A percentile compares a stretch with the other conserved stretches of the same genome.
Evolutionary conservation across 805 yeast genomes (phyloP).

Genomic region (Teunomyces cretensis): DNA sequence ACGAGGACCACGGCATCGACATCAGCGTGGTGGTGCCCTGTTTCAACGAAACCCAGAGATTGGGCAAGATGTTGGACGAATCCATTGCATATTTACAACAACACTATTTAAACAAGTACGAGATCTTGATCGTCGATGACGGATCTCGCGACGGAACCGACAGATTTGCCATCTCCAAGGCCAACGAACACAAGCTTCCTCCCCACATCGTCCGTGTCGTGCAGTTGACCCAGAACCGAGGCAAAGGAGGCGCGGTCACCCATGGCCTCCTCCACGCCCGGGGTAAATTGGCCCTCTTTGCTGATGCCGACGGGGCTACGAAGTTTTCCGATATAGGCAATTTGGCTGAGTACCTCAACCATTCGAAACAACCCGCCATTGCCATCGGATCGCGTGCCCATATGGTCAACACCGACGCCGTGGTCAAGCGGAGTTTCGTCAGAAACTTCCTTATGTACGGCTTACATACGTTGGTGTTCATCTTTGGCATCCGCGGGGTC

Average conservation of each 20-base stretch:
- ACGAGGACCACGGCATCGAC: constrained; percentile 40
- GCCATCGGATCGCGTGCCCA: constrained; percentile 95
- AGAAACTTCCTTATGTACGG: constrained; percentile 93
- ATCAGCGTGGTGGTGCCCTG: constrained; percentile 90
- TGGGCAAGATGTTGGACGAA: constrained; percentile 71
- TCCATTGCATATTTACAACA: constrained; percentile 53
- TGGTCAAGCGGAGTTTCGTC: constrained; percentile 86
- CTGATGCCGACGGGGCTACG: constrained; percentile 98
- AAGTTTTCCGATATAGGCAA: constrained; percentile 66
- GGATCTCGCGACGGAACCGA: constrained; percentile 84
- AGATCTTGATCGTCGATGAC: constrained; percentile 86
- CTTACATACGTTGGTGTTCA: constrained; percentile 77
- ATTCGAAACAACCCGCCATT: constrained; percentile 48
- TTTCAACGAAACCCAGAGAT: constrained; percentile 77
- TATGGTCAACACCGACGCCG: constrained; percentile 94
- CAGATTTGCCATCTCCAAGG: constrained; percentile 65
- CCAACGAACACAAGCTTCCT: constrained; percentile 43
- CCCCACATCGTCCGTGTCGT: constrained; percentile 71
- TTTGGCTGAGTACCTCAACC: constrained; percentile 45
- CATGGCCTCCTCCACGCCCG: constrained; percentile 80
- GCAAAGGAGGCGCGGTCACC: constrained; percentile 91
- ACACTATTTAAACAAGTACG: constrained; percentile 48
- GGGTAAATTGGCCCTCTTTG: constrained; percentile 78
- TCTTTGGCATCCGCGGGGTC: constrained; percentile 85
- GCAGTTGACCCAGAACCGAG: constrained; percentile 73